Percentiles rank a stretch among this genome's conserved stretches.
Evolutionary conservation across 2,329 filamentous ascomycete genomes (phyloP).

Genomic region (Venturia carpophila): DNA sequence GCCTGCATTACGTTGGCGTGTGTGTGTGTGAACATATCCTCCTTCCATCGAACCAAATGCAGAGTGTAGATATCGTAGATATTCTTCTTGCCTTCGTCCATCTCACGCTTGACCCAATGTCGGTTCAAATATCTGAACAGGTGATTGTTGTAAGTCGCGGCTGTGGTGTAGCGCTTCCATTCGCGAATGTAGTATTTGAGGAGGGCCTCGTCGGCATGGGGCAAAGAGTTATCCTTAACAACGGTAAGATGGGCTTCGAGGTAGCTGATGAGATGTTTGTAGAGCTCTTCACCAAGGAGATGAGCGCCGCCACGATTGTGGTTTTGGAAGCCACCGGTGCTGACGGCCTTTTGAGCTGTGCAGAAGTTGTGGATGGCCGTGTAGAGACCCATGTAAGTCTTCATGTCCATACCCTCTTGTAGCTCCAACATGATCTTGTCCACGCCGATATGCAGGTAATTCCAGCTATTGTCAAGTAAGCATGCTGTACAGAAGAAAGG

Average conservation of each 20-base stretch:
- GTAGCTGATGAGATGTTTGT: conserved; percentile 83
- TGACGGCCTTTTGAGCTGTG: conserved; percentile 88
- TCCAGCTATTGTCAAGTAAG: conserved; percentile 48
- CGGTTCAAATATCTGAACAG: conserved; percentile 93
- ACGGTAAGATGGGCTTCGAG: conserved; percentile 67
- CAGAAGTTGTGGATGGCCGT: conserved; percentile 99
- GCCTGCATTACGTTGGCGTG: conserved; percentile 88
- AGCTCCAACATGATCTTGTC: conserved; percentile 89
- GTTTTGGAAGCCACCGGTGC: conserved; percentile 42
- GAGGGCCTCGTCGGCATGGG: conserved; percentile 81
- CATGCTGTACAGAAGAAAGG: background rate
- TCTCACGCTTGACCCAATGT: conserved; percentile 98
- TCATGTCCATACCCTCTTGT: conserved; percentile 87
- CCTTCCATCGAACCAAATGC: conserved; percentile 90
- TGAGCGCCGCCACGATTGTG: conserved; percentile 81
- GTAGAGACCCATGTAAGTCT: conserved; percentile 96
- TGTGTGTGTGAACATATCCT: conserved; percentile 78
- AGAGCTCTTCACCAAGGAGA: conserved; percentile 89
- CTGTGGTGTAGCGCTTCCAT: conserved; percentile 92
- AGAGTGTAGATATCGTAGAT: conserved; percentile 97
- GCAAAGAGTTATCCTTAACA: conserved; percentile 64
- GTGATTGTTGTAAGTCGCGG: conserved; percentile 96
- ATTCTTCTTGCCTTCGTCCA: conserved; percentile 97
- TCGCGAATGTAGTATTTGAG: conserved; percentile 91
- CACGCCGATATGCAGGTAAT: conserved; percentile 79